phyloP scores from a whole-genome alignment of 73 alveolate genomes.

The Effrenium voratum region DNA sequence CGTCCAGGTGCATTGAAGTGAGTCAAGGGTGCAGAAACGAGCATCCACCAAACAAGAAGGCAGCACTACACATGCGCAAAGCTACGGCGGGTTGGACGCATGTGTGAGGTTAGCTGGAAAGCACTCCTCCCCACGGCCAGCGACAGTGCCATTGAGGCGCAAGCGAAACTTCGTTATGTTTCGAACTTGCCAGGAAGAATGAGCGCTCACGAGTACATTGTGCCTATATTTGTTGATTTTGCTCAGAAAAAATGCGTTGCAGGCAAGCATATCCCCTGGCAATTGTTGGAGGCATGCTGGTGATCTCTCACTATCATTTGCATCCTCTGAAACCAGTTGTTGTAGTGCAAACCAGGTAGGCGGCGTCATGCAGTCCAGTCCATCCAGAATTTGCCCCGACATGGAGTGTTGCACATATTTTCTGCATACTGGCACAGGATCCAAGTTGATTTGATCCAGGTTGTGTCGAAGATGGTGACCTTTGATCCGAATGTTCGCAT shows the following conservation, averaged over 20 bases:
- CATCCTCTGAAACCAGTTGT: too few species aligned
- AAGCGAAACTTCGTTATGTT: background rate
- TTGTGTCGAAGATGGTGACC: slow-evolving; percentile 95
- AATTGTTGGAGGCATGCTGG: too few species aligned
- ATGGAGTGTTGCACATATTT: too few species aligned
- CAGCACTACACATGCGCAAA: background rate
- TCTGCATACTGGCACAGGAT: too few species aligned
- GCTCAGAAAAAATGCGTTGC: background rate
- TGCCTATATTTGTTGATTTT: background rate
- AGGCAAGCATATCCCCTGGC: background rate
- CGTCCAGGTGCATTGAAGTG: too few species aligned
- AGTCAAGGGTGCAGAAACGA: background rate
- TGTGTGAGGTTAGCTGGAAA: slow-evolving; percentile 49
- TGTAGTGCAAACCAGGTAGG: too few species aligned
- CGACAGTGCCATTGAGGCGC: slow-evolving; percentile 69
- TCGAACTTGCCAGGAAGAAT: background rate
- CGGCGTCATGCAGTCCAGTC: too few species aligned
- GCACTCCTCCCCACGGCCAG: slow-evolving; percentile 55
- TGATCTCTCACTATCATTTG: too few species aligned
- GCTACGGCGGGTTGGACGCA: background rate
- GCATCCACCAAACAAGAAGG: background rate
- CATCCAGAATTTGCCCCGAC: too few species aligned
- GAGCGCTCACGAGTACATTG: too few species aligned
- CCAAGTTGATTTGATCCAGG: too few species aligned
- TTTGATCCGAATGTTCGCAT: slow-evolving; percentile 97